phyloP scores from a whole-genome alignment of 805 yeast genomes.

The Maudiozyma turicensis region DNA sequence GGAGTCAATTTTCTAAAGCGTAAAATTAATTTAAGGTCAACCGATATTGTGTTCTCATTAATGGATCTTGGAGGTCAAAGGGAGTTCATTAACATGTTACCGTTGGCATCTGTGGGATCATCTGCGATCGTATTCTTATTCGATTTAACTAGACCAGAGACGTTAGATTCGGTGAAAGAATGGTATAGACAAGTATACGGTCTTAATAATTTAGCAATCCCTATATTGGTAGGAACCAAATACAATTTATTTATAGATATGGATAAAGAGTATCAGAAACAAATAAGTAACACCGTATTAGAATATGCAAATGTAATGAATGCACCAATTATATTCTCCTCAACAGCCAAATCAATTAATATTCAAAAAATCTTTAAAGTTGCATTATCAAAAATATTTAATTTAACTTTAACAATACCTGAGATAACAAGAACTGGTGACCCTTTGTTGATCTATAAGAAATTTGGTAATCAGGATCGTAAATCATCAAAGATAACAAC shows the following conservation, averaged over 20 bases:
- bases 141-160: constrained; percentile 76
- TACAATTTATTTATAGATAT: constrained; percentile 76
- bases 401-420: constrained; percentile 67
- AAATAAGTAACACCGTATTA: constrained; percentile 70
- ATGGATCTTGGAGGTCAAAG: constrained; percentile 96
- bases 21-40: constrained; percentile 68
- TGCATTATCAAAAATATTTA: constrained; percentile 82
- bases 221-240: constrained; percentile 85
- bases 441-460: constrained; percentile 65
- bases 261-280: constrained; percentile 68
- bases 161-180: constrained; percentile 74
- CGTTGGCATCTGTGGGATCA: constrained; percentile 83
- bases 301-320: constrained; percentile 82
- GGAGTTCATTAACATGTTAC: constrained; percentile 89
- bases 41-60: constrained; percentile 79
- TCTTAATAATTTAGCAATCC: constrained; percentile 81
- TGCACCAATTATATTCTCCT: constrained; percentile 74
- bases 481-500: not conserved
- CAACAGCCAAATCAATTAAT: constrained; percentile 84
- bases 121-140: constrained; percentile 83
- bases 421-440: constrained; percentile 82
- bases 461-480: constrained; percentile 4
- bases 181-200: constrained; percentile 92
- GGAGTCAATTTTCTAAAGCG: constrained; percentile 95
- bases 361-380: constrained; percentile 90